Conservation (phyloP, 2,329 filamentous ascomycete species). For the Tolypocladium amazonense region DNA sequence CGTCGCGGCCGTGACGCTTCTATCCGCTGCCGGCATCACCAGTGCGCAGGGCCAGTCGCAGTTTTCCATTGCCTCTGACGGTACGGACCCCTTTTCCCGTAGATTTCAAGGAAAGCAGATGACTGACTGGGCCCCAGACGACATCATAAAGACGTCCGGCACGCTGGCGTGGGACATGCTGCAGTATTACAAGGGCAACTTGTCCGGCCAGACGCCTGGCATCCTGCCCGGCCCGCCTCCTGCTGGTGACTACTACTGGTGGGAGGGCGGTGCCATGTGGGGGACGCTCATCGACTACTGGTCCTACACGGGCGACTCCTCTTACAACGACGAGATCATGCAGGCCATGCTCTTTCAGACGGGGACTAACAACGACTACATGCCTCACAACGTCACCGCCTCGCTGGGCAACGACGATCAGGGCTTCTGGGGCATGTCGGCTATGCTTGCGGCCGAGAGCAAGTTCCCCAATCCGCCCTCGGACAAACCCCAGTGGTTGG, state of each 20-base stretch:
- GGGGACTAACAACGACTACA: conserved; percentile 41
- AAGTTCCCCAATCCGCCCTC: conserved; percentile 44
- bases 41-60: conserved; percentile 5
- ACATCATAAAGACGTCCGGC: conserved; percentile 27
- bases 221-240: conserved; percentile 37
- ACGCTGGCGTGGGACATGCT: conserved; percentile 33
- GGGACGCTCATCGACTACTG: conserved; percentile 54
- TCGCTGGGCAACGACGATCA: conserved; percentile 55
- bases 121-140: conserved; percentile 12
- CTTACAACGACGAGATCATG: conserved; percentile 45
- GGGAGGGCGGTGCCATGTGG: conserved; percentile 54
- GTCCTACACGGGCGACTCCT: conserved; percentile 47
- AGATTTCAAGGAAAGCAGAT: not conserved
- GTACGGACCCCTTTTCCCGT: conserved; percentile 3
- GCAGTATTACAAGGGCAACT: conserved; percentile 34
- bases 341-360: conserved; percentile 41
- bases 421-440: conserved; percentile 56
- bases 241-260: conserved; percentile 49
- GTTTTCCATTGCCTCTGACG: conserved; percentile 2
- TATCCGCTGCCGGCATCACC: conserved; percentile 1
- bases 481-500: conserved; percentile 40
- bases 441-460: conserved; percentile 47
- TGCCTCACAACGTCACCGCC: conserved; percentile 41
- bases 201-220: conserved; percentile 32
- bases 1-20: conserved; percentile 1